Conservation (phyloP, 148 eudicot genomes). For the Pouteria glomerata region DNA sequence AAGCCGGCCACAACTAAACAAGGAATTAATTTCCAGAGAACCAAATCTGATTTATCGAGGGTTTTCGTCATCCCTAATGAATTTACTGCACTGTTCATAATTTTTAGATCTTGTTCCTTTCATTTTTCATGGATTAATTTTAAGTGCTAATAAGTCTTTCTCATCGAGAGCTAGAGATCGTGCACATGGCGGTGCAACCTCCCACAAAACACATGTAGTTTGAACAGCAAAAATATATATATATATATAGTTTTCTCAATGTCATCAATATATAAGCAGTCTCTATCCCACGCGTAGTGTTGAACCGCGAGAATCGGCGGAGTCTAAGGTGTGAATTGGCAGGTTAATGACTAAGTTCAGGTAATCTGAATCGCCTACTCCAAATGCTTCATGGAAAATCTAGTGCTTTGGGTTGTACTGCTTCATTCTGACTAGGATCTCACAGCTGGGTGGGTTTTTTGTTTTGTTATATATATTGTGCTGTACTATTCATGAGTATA, state of each 20-base stretch:
- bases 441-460: background rate
- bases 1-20: slow-evolving; percentile 9
- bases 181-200: slow-evolving; percentile 19
- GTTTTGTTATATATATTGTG: background rate
- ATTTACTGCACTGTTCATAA: background rate
- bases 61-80: background rate
- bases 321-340: slow-evolving; percentile 15
- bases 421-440: slow-evolving; percentile 11
- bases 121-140: no score
- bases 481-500: no score
- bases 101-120: slow-evolving; percentile 15
- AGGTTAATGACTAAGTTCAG: slow-evolving; percentile 21
- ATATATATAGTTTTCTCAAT: no score
- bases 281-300: background rate
- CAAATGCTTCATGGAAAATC: background rate
- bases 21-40: slow-evolving; percentile 11
- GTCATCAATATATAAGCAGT: no score
- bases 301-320: slow-evolving; percentile 14
- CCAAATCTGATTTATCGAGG: slow-evolving; percentile 9
- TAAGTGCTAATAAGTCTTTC: no score
- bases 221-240: no score
- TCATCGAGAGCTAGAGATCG: no score
- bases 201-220: no score
- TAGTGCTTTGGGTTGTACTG: background rate
- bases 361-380: slow-evolving; percentile 1